phyloP scores from a whole-genome alignment of 306 rosid species.

The Citrullus colocynthis region DNA sequence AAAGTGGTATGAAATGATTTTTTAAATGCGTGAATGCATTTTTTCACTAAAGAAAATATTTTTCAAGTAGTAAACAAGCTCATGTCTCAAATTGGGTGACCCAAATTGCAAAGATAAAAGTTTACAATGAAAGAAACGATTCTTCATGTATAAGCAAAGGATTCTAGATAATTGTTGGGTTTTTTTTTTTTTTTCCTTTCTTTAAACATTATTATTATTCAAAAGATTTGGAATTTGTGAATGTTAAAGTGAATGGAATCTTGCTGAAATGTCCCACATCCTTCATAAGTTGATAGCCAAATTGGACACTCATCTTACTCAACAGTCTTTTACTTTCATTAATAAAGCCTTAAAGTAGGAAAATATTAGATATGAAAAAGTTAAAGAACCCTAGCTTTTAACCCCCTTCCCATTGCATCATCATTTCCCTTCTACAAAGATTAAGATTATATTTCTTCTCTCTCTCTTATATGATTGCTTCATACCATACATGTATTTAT shows the following conservation, averaged over 20 bases:
- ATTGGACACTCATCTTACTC: not conserved
- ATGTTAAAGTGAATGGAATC: conserved; percentile 1
- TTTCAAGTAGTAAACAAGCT: too few relatives aligned
- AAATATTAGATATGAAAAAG: not conserved
- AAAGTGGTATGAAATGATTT: too few relatives aligned
- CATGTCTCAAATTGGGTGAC: too few relatives aligned
- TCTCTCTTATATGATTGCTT: not conserved
- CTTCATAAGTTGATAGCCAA: not conserved
- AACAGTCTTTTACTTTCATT: not conserved
- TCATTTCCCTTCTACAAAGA: not conserved
- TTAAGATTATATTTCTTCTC: not conserved
- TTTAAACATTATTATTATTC: too few relatives aligned
- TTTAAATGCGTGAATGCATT: too few relatives aligned
- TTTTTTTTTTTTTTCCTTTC: not conserved
- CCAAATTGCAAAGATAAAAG: too few relatives aligned
- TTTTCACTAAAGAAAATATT: too few relatives aligned
- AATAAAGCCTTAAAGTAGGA: not conserved
- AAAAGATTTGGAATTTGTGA: not conserved
- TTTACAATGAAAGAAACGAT: not conserved
- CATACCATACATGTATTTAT: not conserved
- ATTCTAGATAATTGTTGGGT: not conserved
- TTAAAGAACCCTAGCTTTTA: not conserved
- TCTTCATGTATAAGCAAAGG: not conserved
- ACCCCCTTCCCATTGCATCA: not conserved
- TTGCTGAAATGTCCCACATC: not conserved